Percentiles rank a stretch among this genome's conserved stretches.
Conservation (phyloP, 257 asterid genomes). For the Buddleja alternifolia region DNA sequence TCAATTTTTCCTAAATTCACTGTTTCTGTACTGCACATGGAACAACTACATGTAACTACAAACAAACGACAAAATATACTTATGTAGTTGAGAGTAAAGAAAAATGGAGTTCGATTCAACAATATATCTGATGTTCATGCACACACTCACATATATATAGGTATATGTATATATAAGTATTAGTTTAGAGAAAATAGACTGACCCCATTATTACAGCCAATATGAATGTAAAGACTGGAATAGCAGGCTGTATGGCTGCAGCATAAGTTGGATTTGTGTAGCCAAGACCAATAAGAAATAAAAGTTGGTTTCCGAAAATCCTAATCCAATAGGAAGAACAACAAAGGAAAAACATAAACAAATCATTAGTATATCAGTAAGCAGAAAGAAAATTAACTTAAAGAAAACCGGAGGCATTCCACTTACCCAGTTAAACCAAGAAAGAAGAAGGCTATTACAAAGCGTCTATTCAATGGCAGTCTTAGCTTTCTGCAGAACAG, state of each 20-base stretch:
- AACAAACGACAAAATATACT: neutral
- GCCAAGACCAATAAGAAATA: constrained; percentile 94
- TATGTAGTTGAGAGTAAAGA: constrained; percentile 2
- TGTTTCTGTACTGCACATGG: constrained; percentile 87
- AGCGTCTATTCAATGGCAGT: constrained; percentile 65
- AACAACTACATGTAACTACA: constrained; percentile 39
- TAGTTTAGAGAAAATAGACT: constrained; percentile 38
- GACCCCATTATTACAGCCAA: constrained; percentile 93
- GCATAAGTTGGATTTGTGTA: constrained; percentile 96
- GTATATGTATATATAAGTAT: too few relatives aligned
- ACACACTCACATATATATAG: too few relatives aligned
- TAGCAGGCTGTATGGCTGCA: constrained; percentile 95
- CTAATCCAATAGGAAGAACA: constrained; percentile 44
- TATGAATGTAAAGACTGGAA: constrained; percentile 94
- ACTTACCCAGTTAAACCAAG: constrained; percentile 97
- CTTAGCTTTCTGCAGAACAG: constrained; percentile 67
- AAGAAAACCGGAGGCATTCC: constrained; percentile 21
- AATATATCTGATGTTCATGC: neutral
- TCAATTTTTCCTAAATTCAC: constrained; percentile 65
- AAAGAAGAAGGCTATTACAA: constrained; percentile 75
- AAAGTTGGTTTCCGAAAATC: constrained; percentile 90
- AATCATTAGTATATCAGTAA: constrained; percentile 21
- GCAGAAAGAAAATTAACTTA: constrained; percentile 21
- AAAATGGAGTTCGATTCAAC: neutral
- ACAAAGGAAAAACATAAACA: constrained; percentile 17